Evolutionary conservation across 495 filamentous ascomycete genomes (phyloP).

Genomic region (Niebla homalea): DNA sequence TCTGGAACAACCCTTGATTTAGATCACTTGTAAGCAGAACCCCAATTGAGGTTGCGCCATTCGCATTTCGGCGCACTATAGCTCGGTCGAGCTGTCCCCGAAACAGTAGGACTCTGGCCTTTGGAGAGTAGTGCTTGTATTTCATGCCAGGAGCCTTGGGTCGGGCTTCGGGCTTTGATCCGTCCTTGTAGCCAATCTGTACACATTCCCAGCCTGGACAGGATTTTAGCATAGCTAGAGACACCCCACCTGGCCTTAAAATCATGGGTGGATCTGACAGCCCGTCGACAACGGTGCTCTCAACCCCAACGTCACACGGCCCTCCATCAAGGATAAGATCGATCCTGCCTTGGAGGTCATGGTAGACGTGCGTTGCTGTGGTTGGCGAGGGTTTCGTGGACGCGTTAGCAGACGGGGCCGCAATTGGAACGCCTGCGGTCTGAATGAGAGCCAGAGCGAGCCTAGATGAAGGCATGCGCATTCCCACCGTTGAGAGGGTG

Average conservation of each 20-base stretch:
- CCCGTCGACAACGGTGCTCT: conserved; percentile 94
- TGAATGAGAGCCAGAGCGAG: conserved; percentile 81
- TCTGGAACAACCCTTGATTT: background rate
- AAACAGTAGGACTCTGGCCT: conserved; percentile 74
- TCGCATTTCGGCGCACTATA: background rate
- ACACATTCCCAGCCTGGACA: conserved; percentile 74
- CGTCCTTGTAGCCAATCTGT: conserved; percentile 60
- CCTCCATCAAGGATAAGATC: conserved; percentile 85
- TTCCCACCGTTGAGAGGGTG: conserved; percentile 70
- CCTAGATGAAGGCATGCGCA: conserved; percentile 69
- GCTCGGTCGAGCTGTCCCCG: conserved; percentile 28
- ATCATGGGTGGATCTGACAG: conserved; percentile 67
- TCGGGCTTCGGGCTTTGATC: conserved; percentile 29
- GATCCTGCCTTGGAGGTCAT: conserved; percentile 78
- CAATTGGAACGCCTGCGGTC: conserved; percentile 60
- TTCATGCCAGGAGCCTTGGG: conserved; percentile 96
- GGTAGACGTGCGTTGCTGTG: conserved; percentile 70
- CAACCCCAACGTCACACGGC: conserved; percentile 72
- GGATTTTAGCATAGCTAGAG: conserved; percentile 61
- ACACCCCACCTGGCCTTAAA: conserved; percentile 80
- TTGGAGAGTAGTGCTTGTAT: conserved; percentile 93
- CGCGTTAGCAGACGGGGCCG: conserved; percentile 91
- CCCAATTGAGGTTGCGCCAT: background rate
- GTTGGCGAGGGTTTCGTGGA: conserved; percentile 87
- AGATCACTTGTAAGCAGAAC: conserved; percentile 14